Base-by-base conservation (phyloP, 495 filamentous ascomycete species). In the Sporormia fimetaria region DNA sequence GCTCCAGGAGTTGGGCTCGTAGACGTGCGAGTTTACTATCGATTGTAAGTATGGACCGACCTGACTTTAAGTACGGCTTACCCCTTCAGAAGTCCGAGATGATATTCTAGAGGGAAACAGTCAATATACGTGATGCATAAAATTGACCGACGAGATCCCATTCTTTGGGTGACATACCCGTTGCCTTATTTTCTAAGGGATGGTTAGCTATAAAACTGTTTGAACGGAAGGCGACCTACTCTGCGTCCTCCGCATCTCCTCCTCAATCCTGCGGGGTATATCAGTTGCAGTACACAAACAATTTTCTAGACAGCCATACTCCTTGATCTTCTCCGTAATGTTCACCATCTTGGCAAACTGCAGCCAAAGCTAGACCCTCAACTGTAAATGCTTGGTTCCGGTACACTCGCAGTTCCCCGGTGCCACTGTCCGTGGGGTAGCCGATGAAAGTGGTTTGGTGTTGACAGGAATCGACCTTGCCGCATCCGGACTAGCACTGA, bases 321-420 rank as follows among this genome's bases (percentile, higher is more conserved):
- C 87, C 67, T 96, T 99, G 67, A 99, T 99, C 74, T 94, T 96
- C 32, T 99, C 92, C 37, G 90, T 94, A 42, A 99, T 95, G 68
- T 95, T 95, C 65, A 95, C 92, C 92, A 99, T 98, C 52, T 71
- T 86, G 75, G 43, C 68, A 60, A 66, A 7, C n/a, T n/a, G n/a
- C n/a, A n/a, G n/a, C n/a, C n/a, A n/a, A n/a, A n/a, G n/a, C n/a
- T n/a, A n/a, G n/a, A n/a, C n/a, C n/a, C n/a, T n/a, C n/a, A n/a
- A n/a, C n/a, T n/a, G n/a, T n/a, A n/a, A n/a, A n/a, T n/a, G n/a
- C n/a, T n/a, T n/a, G n/a, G n/a, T n/a, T n/a, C n/a, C n/a, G n/a
- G n/a, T n/a, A n/a, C n/a, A n/a, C n/a, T n/a, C n/a, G n/a, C n/a
- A n/a, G n/a, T n/a, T n/a, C n/a, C n/a, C n/a, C n/a, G n/a, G 23